phyloP scores from a whole-genome alignment of 352 stramenopile genomes.

The Phytopythium sindhum region DNA sequence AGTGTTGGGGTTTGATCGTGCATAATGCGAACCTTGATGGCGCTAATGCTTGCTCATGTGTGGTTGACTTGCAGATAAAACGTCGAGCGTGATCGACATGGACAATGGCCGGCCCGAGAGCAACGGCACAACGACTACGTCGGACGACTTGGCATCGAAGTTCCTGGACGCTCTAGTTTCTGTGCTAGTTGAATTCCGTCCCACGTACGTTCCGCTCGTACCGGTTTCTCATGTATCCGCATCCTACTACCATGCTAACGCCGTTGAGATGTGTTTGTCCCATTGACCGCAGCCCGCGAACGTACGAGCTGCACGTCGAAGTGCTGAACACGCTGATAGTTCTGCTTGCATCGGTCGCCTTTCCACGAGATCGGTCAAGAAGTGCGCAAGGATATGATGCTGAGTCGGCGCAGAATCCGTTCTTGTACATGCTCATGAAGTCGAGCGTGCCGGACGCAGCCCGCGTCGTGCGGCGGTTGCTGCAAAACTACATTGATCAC shows the following conservation, averaged over 20 bases:
- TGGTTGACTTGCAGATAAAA: slow-evolving; percentile 23
- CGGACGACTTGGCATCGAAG: slow-evolving; percentile 54
- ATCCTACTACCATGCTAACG: not conserved
- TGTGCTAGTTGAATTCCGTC: slow-evolving; percentile 49
- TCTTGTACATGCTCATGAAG: slow-evolving; percentile 64
- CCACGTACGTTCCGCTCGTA: slow-evolving; percentile 39
- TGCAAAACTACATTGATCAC: slow-evolving; percentile 63
- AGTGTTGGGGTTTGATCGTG: not conserved
- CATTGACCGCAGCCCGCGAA: slow-evolving; percentile 23
- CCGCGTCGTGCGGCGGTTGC: slow-evolving; percentile 46
- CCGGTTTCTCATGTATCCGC: not conserved
- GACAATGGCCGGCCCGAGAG: slow-evolving; percentile 8
- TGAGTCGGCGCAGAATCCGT: slow-evolving; percentile 41
- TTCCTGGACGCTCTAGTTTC: slow-evolving; percentile 70
- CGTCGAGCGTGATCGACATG: slow-evolving; percentile 30
- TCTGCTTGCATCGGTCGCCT: slow-evolving; percentile 61
- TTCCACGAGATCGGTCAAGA: slow-evolving; percentile 52
- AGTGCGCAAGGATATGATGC: slow-evolving; percentile 14
- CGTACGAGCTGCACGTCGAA: slow-evolving; percentile 77
- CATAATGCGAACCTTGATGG: not conserved
- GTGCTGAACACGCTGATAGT: slow-evolving; percentile 70
- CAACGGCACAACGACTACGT: slow-evolving; percentile 19
- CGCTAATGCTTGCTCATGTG: not conserved
- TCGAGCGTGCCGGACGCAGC: slow-evolving; percentile 23
- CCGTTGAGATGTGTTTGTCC: not conserved